Evolutionary conservation across 805 yeast species (phyloP), one percentile per base, ranked within the genome.

Genomic region (Komagataella ulmi): DNA sequence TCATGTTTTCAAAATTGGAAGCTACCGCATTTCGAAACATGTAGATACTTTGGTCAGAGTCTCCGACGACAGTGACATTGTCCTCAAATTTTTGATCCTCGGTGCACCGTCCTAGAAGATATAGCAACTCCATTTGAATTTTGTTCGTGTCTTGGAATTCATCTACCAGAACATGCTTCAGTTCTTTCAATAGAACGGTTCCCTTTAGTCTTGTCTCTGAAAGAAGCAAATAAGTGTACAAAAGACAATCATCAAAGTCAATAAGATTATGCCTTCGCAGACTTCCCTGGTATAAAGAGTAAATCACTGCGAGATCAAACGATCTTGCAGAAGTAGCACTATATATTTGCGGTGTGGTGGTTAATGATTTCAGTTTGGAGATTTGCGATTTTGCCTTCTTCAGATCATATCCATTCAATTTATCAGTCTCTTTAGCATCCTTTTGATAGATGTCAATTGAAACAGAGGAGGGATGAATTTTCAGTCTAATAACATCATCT

Each of bases 1-100:
- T 64, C 86, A 88, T 79, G 12, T 69, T 68, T 45, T 67, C 66
- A 58, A 90, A 87, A 58, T 86, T 89, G 17, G 71, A 67, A 1
- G 83, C 72, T 43, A 80, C 80, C 0, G 97, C 97, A 59, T 83
- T 81, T 54, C 98, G 71, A 58, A 91, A 91, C 0, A 84, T 88
- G 63, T 93, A 91, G 19, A 91, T 91, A 60, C 95, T 83, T 65
- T 91, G 99, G 64, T 93, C 97, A 0, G 97, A 96, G 61, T 91
- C 99, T 1, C 99, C 99, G 2, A 91, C 97, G 1, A 89, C 82
- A 0, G 97, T 87, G 7, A 91, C 75, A 53, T 82, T 82, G 54
- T 79, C 62, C 44, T 70, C 72, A 17, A 61, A 50, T 3, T 64
- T 59, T 45, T 75, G 69, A 53, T 69, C 70, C 10, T 61, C 59